Conservation (phyloP, 2,329 filamentous ascomycete genomes). For the Zymoseptoria crescenta region DNA sequence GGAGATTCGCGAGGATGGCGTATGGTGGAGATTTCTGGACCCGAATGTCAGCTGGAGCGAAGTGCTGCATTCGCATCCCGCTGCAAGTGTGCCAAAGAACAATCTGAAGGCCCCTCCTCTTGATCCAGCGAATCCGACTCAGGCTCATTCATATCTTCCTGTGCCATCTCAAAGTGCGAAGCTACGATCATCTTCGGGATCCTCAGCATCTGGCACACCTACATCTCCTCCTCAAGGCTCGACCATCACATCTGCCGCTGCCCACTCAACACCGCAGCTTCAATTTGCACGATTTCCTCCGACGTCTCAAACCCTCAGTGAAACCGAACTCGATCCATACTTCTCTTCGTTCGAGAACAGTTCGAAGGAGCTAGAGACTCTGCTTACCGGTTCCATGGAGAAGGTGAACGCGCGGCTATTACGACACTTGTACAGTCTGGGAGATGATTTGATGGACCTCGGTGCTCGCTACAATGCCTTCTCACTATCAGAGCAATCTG, state of each 20-base stretch:
- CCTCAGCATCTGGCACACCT: constrained; percentile 45
- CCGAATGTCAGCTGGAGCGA: constrained; percentile 97
- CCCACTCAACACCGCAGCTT: constrained; percentile 50
- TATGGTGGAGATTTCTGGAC: constrained; percentile 96
- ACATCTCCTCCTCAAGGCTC: constrained; percentile 46
- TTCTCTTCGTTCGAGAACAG: constrained; percentile 89
- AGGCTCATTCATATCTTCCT: constrained; percentile 80
- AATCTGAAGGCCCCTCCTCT: constrained; percentile 92
- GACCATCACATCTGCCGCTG: constrained; percentile 45
- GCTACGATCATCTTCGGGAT: constrained; percentile 53
- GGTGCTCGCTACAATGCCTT: constrained; percentile 97
- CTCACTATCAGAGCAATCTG: constrained; percentile 84
- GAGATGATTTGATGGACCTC: constrained; percentile 82
- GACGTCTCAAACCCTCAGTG: constrained; percentile 64
- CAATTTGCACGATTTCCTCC: constrained; percentile 79
- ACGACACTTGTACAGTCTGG: constrained; percentile 73
- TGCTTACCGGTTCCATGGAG: constrained; percentile 89
- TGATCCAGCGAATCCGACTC: constrained; percentile 83
- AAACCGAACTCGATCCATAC: constrained; percentile 90
- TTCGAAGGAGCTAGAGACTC: constrained; percentile 80
- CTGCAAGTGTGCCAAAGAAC: constrained; percentile 86
- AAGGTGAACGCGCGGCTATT: constrained; percentile 89
- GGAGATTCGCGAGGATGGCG: constrained; percentile 81
- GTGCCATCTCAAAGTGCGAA: constrained; percentile 80
- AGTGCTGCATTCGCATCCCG: constrained; percentile 85